Evolutionary conservation across 371 early-diverging fungal species (phyloP), one percentile per base, ranked within the genome.

Genomic region (Lichtheimia corymbifera): DNA sequence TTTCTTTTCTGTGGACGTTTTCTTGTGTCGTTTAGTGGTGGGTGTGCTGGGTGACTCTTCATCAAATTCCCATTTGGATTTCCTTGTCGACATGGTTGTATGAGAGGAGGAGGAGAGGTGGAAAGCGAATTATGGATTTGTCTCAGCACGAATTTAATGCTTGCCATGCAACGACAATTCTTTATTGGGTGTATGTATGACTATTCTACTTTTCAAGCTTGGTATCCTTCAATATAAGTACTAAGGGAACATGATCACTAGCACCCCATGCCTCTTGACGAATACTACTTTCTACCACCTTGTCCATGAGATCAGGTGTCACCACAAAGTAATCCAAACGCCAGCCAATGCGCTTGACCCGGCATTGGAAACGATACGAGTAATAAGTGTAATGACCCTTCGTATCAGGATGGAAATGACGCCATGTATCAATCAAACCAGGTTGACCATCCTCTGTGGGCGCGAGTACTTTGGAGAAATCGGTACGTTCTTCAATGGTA

Each of bases 241-340:
- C 58, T 22, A 64, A 54, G 14, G 59, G 59, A 27, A 64, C 88
- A 72, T 96, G 96, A 67, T 96, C 96, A 73, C 93, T 91, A 5
- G 95, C 94, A 5, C 96, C 96, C 72, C 91, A 96, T 45, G 82
- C 87, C 59, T 92, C 85, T 58, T 87, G 85, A 20, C 96, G 73
- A 57, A 93, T 92, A 27, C 82, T 79, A 40, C 87, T 84, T 18
- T 84, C 88, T 0, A 78, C 69, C 0, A 95, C 83, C 5, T 85
- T 75, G 7, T 82, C 75, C 62, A 88, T 60, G 20, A 91, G 65
- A 41, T 81, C 73, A 58, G 83, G 79, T 15, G 88, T 87, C 9
- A 88, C 84, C 9, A 91, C 83, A 83, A 94, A 93, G 70, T 95
- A 95, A 72, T 94, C 95, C 66, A 94, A 66, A 28, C 96, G 77